phyloP scores from a whole-genome alignment of 805 yeast species.

The Phaffomyces antillensis region DNA sequence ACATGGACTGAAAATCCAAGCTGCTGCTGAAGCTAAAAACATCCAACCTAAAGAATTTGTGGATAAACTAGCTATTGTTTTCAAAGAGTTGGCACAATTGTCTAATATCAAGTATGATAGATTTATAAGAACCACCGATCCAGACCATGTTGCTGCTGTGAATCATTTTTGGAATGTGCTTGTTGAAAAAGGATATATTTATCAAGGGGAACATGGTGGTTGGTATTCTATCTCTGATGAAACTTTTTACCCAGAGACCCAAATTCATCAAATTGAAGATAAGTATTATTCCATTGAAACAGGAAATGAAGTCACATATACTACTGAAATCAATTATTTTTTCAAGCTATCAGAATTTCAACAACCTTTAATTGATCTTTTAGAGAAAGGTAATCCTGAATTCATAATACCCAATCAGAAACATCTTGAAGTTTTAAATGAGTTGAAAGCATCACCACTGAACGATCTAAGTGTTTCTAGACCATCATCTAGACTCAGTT shows the following conservation, averaged over 20 bases:
- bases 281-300: conserved; percentile 54
- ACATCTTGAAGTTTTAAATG: conserved; percentile 47
- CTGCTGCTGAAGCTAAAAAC: conserved; percentile 60
- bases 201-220: conserved; percentile 79
- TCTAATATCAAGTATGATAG: conserved; percentile 58
- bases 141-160: conserved; percentile 66
- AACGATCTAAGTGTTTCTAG: conserved; percentile 82
- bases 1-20: conserved; percentile 88
- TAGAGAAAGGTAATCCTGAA: conserved; percentile 38
- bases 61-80: conserved; percentile 58
- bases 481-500: conserved; percentile 65
- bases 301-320: conserved; percentile 64
- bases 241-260: conserved; percentile 82
- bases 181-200: conserved; percentile 54
- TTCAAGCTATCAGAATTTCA: conserved; percentile 65
- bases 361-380: conserved; percentile 39
- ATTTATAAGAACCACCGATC: conserved; percentile 87
- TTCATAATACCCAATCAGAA: conserved; percentile 65
- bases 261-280: conserved; percentile 39
- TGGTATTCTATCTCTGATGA: conserved; percentile 97
- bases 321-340: conserved; percentile 81
- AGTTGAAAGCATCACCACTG: conserved; percentile 42
- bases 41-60: conserved; percentile 62
- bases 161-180: conserved; percentile 63
- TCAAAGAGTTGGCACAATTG: conserved; percentile 52